These are phyloP conservation scores for Centella asiatica DNA, from an alignment of 129 eudicot species.

Conservation along the genomic window DNA sequence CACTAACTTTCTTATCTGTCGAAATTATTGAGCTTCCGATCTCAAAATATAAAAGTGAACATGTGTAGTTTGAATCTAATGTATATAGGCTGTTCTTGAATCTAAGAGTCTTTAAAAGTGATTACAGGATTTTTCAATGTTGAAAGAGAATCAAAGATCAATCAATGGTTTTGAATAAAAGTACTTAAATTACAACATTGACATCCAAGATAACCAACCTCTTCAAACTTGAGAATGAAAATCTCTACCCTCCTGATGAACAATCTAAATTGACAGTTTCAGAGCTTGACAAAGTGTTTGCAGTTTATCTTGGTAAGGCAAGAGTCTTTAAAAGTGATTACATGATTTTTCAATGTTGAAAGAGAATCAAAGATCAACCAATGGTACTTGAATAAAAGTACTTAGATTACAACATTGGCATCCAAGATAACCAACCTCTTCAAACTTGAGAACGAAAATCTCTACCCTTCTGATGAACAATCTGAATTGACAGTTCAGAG, in stretches of 20 bases:
- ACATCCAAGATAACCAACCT: neutral
- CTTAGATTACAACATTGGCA: neutral
- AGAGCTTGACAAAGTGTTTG: neutral
- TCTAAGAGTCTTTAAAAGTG: no score
- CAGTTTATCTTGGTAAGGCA: no score
- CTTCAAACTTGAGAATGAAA: neutral
- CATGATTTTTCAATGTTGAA: neutral
- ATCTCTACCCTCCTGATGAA: neutral
- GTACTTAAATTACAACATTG: neutral
- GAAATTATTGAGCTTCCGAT: neutral
- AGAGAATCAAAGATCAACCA: neutral
- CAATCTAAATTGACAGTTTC: neutral
- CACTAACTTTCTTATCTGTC: neutral
- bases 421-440: neutral
- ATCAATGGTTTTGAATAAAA: no score
- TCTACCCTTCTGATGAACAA: neutral
- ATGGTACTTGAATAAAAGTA: neutral
- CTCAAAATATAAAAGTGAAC: neutral
- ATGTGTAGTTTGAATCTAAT: constrained; percentile 1
- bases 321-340: no score
- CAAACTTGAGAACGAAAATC: neutral
- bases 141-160: neutral
- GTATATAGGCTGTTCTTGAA: neutral
- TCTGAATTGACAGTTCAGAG: neutral
- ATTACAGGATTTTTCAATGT: neutral